Evolutionary conservation across 371 early-diverging fungal species (phyloP), one percentile per base, ranked within the genome.

Genomic region (Mucor circinelloides): DNA sequence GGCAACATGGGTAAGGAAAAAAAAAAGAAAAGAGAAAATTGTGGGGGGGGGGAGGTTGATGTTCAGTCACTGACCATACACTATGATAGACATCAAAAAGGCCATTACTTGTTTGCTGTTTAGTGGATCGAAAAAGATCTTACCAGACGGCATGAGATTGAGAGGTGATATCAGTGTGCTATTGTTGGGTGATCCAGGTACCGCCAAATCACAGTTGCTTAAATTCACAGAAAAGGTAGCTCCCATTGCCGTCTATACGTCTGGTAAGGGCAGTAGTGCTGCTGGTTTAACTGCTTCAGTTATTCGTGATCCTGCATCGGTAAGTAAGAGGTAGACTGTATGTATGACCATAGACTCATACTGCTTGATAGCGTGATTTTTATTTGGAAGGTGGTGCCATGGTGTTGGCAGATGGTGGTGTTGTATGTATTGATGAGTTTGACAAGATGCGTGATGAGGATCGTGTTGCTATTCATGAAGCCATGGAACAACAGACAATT

Each of bases 401-500:
- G 95, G 99, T 99, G 19, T 87, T 99, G 62, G 99, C 99, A 2
- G 99, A 99, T 80, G 97, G 97, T 46, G 99, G 99, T 64, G 95
- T 99, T 30, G 99, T 99, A 46, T 99, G 99, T 84, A 99, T 99
- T 79, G 99, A 99, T 87, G 99, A 99, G 84, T 99, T 99, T 85
- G 99, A 99, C 84, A 99, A 99, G 86, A 99, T 99, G 99, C 87
- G 98, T 71, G 99, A 99, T 60, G 97, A 97, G 77, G 99, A 99
- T 81, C 89, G 99, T 66, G 99, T 99, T 0, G 99, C 99, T 23
- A 99, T 99, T 74, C 99, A 99, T 86, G 99, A 99, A 87, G 99
- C 99, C 21, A 99, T 99, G 99, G 99, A 99, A 85, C 99, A 99
- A 84, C 99, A 99, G 79, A 99, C 99, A 2, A 99, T 99, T 64